Evolutionary conservation across 805 yeast species (phyloP).

Genomic region (Zygoascus tannicola): DNA sequence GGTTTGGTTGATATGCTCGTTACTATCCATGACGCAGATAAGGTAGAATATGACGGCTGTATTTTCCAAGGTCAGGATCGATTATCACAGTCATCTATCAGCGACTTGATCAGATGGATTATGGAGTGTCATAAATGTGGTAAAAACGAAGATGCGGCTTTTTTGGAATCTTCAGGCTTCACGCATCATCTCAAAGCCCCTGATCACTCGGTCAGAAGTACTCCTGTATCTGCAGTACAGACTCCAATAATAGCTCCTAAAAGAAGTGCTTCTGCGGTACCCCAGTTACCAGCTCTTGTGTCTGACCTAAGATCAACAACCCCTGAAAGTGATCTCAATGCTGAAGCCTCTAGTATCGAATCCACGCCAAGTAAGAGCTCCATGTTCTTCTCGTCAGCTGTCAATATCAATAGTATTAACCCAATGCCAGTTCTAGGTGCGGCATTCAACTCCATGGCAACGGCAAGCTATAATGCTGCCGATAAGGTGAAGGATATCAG

Average conservation of each 20-base stretch:
- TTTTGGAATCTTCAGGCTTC: slow-evolving; percentile 13
- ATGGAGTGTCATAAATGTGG: slow-evolving; percentile 16
- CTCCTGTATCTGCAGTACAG: not conserved
- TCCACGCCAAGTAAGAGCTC: not conserved
- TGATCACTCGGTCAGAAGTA: not conserved
- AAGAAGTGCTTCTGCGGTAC: not conserved
- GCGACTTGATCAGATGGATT: slow-evolving; percentile 18
- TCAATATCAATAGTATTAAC: not conserved
- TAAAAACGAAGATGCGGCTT: slow-evolving; percentile 12
- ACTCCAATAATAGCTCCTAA: no score
- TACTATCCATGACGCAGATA: slow-evolving; percentile 12
- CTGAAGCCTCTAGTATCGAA: not conserved
- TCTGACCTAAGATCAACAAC: not conserved
- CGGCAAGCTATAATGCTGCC: not conserved
- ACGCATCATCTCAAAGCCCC: slow-evolving; percentile 15
- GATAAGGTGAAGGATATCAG: not conserved
- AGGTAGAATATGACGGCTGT: slow-evolving; percentile 15
- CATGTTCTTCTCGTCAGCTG: not conserved
- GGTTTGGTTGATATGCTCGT: slow-evolving; percentile 16
- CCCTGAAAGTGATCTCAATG: not conserved
- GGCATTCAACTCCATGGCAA: not conserved
- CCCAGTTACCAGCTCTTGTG: not conserved
- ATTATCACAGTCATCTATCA: slow-evolving; percentile 6
- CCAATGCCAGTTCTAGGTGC: not conserved
- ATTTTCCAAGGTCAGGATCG: slow-evolving; percentile 11